Evolutionary conservation across 345 rosid genomes (phyloP), one percentile per base, ranked within the genome.

Genomic region (Populus alba): DNA sequence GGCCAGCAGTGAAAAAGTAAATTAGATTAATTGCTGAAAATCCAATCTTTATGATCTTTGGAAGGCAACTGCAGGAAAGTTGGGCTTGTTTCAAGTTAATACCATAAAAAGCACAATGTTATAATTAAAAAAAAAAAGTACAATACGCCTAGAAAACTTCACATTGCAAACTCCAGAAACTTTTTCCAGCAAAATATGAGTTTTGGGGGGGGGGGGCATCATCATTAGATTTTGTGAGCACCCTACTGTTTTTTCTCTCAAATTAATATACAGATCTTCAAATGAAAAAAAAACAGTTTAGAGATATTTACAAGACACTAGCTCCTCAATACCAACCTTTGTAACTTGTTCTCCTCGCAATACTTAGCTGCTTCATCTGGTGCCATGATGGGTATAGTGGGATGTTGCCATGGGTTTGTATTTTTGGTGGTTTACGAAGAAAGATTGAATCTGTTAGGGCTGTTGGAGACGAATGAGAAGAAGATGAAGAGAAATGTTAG

Each of bases 11-110:
- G 88, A 96, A 96, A 83, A 96, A 96, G 84, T 96, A 94, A 77
- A 94, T 96, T 81, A 96, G 97, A 87, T 94, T 96, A 78, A 96
- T 96, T 9, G 97, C 97, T 22, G 97, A 87, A 83, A 96, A 96
- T 59, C 99, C 99, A 69, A 91, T 96, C 92, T 96, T 96, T 85
- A 94, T 94, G 72, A 94, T 96, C 90, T 95, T 94, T 8, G 99
- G 84, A 89, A 96, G 99, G 74, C 90, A 92, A 89, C 98, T 96
- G 90, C 73, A 83, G 72, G 71, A 68, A 83, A 75, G 66, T 67
- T 31, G 51, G 39, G 49, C 7, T 7, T 23, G 12, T 61, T 31
- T 71, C 66, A 78, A 61, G 75, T 72, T 66, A 66, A 43, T 68
- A 38, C 53, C 31, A 71, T 15, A 63, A n/a, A 67, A 37, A 3